These are phyloP conservation scores for Leccinellum luteum DNA, from an alignment of 768 basidiomycete genomes.

Conservation along the genomic window DNA sequence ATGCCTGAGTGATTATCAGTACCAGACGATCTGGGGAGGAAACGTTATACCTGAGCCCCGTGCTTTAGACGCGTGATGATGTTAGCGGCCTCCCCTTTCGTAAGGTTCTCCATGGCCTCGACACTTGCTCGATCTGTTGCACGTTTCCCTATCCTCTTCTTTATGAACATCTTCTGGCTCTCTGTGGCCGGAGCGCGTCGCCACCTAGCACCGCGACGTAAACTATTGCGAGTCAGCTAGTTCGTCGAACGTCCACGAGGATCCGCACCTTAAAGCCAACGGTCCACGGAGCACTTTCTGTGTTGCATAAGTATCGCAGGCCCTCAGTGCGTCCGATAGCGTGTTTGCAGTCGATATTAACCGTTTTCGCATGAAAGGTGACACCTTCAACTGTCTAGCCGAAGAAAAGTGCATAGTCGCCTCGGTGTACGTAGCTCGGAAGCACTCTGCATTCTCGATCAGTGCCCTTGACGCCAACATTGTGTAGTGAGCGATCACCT, in stretches of 20 bases:
- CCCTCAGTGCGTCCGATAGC: constrained; percentile 61
- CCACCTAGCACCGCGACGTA: constrained; percentile 67
- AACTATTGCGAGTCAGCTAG: constrained; percentile 34
- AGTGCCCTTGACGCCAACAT: neutral
- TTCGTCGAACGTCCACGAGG: neutral
- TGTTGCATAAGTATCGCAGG: constrained; percentile 64
- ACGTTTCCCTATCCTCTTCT: constrained; percentile 46
- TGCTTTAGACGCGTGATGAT: constrained; percentile 77
- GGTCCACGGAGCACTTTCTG: constrained; percentile 53
- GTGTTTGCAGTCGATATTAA: constrained; percentile 51
- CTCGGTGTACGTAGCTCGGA: constrained; percentile 54
- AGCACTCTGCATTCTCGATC: constrained; percentile 31
- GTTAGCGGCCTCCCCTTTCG: constrained; percentile 77
- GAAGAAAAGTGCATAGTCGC: constrained; percentile 44
- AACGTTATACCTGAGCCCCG: constrained; percentile 58
- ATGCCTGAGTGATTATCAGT: constrained; percentile 36
- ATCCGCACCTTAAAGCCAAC: constrained; percentile 47
- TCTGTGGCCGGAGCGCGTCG: constrained; percentile 58
- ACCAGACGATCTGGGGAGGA: neutral
- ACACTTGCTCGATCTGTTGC: constrained; percentile 16
- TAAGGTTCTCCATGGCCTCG: constrained; percentile 43
- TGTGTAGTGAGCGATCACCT: constrained; percentile 24
- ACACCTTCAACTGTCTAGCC: constrained; percentile 43
- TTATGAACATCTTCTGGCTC: constrained; percentile 55
- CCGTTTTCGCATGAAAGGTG: constrained; percentile 54